A percentile compares a stretch with the other conserved stretches of the same genome.
phyloP scores from a whole-genome alignment of 2,329 filamentous ascomycete species.

The Cadophora gregata region DNA sequence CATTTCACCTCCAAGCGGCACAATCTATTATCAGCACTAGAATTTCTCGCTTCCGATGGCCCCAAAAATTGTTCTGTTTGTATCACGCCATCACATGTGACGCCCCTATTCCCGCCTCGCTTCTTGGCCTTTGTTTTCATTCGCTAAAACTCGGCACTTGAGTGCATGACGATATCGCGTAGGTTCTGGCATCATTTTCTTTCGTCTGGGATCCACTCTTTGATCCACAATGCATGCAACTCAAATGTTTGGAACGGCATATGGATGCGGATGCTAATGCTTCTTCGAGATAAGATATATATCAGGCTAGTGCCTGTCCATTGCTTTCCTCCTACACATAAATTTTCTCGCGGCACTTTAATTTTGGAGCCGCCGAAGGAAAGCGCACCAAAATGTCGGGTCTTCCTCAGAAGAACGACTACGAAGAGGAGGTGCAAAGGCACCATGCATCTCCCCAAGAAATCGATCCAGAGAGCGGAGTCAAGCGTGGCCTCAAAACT shows the following conservation, averaged over 20 bases:
- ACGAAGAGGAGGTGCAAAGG: background rate
- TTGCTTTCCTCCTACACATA: background rate
- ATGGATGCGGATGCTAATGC: too few relatives aligned
- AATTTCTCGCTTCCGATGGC: background rate
- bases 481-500: constrained; percentile 73
- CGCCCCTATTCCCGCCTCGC: constrained; percentile 3
- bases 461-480: constrained; percentile 64
- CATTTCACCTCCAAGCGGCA: background rate
- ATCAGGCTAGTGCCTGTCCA: background rate
- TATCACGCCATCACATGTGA: constrained; percentile 15
- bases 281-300: constrained; percentile 5
- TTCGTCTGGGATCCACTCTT: background rate
- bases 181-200: constrained; percentile 16
- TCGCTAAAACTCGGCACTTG: background rate
- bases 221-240: background rate
- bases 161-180: constrained; percentile 5
- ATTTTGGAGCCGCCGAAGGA: background rate
- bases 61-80: background rate
- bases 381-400: background rate
- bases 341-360: background rate
- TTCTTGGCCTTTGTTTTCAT: constrained; percentile 19
- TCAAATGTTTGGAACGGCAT: background rate
- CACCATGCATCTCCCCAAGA: constrained; percentile 12
- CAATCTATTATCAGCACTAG: background rate
- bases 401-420: constrained; percentile 7